Evolutionary conservation across 1,284 basidiomycete species (phyloP).

Genomic region (Leccinum pachyderme): DNA sequence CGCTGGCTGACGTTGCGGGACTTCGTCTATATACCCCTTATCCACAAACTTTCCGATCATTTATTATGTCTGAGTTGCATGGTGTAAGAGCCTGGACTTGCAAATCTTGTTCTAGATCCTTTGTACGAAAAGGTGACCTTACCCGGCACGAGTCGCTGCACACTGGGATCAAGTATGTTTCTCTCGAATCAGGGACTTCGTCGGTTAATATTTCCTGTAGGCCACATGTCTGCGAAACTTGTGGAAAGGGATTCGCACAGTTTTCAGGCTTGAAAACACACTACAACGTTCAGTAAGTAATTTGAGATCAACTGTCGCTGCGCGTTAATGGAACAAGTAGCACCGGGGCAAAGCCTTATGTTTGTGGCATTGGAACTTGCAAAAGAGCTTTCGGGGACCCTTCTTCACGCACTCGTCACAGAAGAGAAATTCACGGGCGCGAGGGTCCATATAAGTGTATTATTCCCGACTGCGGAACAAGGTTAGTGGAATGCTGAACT

Average conservation of each 20-base stretch:
- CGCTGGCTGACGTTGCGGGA: slow-evolving; percentile 37
- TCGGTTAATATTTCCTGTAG: slow-evolving; percentile 30
- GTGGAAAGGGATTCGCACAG: slow-evolving; percentile 54
- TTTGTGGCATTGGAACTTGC: slow-evolving; percentile 47
- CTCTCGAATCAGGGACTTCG: not conserved
- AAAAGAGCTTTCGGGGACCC: slow-evolving; percentile 55
- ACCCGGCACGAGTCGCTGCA: slow-evolving; percentile 50
- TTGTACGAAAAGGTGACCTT: slow-evolving; percentile 52
- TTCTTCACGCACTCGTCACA: slow-evolving; percentile 60
- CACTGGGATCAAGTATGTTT: slow-evolving; percentile 43
- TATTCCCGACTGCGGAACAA: slow-evolving; percentile 42
- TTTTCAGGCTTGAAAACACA: slow-evolving; percentile 56
- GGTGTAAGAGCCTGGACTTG: slow-evolving; percentile 34
- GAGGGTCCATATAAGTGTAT: slow-evolving; percentile 45
- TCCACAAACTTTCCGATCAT: not conserved
- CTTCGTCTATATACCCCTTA: slow-evolving; percentile 37
- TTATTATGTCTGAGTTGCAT: slow-evolving; percentile 21
- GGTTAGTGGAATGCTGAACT: slow-evolving; percentile 34
- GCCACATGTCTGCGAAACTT: slow-evolving; percentile 45
- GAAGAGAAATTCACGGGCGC: slow-evolving; percentile 51
- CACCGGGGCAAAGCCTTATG: slow-evolving; percentile 49
- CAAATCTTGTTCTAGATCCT: slow-evolving; percentile 42
- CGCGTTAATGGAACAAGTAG: slow-evolving; percentile 35
- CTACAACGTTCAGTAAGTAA: slow-evolving; percentile 55
- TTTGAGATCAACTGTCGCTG: slow-evolving; percentile 1